Conservation (phyloP, 2,329 filamentous ascomycete genomes). For the Acephala macrosclerotiorum region DNA sequence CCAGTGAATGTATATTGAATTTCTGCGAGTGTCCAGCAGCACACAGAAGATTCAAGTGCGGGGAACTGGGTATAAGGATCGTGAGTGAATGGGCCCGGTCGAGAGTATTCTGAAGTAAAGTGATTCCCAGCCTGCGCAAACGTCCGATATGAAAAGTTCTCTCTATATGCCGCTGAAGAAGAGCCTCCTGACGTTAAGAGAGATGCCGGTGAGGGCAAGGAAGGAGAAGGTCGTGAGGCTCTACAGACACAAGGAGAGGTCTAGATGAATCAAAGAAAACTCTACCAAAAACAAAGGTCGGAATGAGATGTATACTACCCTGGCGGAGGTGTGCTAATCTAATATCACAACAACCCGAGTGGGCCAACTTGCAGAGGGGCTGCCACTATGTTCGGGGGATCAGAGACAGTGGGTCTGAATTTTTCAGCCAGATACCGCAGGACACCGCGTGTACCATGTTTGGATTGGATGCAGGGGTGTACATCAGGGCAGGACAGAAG, state of each 20-base stretch:
- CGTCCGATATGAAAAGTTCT: conserved; percentile 6
- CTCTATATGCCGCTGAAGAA: conserved; percentile 12
- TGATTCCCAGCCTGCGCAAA: conserved; percentile 9
- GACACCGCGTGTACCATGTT: conserved; percentile 1
- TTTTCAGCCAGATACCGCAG: neutral
- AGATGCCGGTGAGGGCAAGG: conserved; percentile 2
- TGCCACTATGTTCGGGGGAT: neutral
- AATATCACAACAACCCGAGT: neutral
- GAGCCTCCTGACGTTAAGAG: neutral
- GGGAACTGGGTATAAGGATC: conserved; percentile 21
- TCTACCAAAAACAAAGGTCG: conserved; percentile 8
- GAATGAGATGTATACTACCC: neutral
- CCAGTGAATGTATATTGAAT: conserved; percentile 13
- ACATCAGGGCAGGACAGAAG: neutral
- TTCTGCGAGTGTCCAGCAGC: conserved; percentile 36
- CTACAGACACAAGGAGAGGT: conserved; percentile 4
- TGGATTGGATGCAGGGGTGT: neutral
- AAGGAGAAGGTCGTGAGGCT: conserved; percentile 1
- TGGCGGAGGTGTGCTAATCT: neutral
- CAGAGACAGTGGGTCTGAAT: neutral
- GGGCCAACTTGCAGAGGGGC: too few species aligned
- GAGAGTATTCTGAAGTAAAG: conserved; percentile 10
- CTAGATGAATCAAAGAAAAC: conserved; percentile 12
- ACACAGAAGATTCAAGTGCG: conserved; percentile 29
- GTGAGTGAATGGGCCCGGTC: conserved; percentile 15